These are phyloP conservation scores for Blastobotrys malaysiensis DNA, from an alignment of 1,139 yeast genomes.

Conservation along the genomic window DNA sequence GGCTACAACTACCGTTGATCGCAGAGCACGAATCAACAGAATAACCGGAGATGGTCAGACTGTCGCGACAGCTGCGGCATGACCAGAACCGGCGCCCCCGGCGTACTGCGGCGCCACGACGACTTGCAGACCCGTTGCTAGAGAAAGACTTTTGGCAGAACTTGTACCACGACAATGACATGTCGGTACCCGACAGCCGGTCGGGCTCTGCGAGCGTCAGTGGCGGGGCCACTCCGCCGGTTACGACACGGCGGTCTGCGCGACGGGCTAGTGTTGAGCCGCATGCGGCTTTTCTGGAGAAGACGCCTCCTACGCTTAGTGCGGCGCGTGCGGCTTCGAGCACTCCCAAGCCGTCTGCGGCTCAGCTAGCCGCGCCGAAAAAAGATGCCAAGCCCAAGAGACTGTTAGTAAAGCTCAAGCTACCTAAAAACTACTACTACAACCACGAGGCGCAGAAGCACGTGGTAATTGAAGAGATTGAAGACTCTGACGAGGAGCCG, in stretches of 20 bases:
- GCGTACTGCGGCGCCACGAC: constrained; percentile 18
- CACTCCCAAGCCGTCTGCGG: neutral
- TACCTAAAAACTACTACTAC: neutral
- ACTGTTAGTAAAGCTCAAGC: neutral
- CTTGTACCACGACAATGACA: constrained; percentile 7
- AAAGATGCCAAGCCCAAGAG: too few species aligned
- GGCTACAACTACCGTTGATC: too few species aligned
- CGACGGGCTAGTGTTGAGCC: neutral
- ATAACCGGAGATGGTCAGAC: constrained; percentile 10
- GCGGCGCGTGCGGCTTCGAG: neutral
- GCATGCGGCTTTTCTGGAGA: neutral
- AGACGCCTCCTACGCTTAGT: neutral
- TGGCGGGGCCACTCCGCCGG: neutral
- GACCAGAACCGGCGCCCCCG: constrained; percentile 12
- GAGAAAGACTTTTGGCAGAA: constrained; percentile 19
- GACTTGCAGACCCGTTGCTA: constrained; percentile 21
- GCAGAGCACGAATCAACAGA: too few species aligned
- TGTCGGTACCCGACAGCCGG: neutral
- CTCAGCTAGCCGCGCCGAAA: neutral
- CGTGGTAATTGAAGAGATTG: constrained; percentile 19
- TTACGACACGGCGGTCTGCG: neutral
- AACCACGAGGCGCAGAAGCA: constrained; percentile 5
- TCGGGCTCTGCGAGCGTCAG: neutral
- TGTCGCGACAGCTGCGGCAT: constrained; percentile 10
- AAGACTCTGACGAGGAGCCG: constrained; percentile 39